A percentile compares a stretch with the other conserved stretches of the same genome.
Conservation (phyloP, 2,329 filamentous ascomycete species). For the Ophiostoma sp. region DNA sequence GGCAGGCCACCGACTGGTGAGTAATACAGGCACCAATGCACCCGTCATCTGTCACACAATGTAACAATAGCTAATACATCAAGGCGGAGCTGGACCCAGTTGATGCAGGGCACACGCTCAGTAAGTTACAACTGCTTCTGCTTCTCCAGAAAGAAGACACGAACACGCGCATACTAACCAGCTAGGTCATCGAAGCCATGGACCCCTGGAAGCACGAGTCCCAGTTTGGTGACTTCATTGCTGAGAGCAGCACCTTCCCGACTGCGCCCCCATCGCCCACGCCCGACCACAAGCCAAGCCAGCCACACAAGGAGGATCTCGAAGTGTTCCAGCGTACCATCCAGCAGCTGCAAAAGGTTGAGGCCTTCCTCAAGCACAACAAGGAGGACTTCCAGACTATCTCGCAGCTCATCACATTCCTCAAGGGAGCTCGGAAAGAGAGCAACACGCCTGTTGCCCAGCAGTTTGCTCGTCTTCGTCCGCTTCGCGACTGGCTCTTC, state of each 20-base stretch:
- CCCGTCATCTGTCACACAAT: no score
- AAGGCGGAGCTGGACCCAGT: slow-evolving; percentile 86
- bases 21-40: not conserved
- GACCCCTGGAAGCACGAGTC: slow-evolving; percentile 87
- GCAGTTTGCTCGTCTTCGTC: slow-evolving; percentile 84
- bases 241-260: slow-evolving; percentile 68
- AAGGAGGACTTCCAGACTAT: slow-evolving; percentile 64
- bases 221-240: slow-evolving; percentile 75
- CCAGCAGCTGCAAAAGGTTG: slow-evolving; percentile 61
- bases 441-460: slow-evolving; percentile 66
- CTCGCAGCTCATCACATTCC: slow-evolving; percentile 64
- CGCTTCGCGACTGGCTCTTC: slow-evolving; percentile 87
- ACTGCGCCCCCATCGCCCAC: slow-evolving; percentile 59
- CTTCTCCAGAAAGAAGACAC: not conserved
- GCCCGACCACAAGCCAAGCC: slow-evolving; percentile 55
- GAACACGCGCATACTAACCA: slow-evolving; percentile 33
- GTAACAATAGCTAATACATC: not conserved
- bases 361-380: slow-evolving; percentile 61
- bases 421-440: slow-evolving; percentile 66
- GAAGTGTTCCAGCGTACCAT: slow-evolving; percentile 62
- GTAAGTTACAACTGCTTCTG: not conserved
- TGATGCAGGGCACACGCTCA: slow-evolving; percentile 86
- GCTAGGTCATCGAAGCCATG: slow-evolving; percentile 77
- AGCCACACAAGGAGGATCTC: slow-evolving; percentile 64
- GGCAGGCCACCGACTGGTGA: slow-evolving; percentile 95